Percentiles rank a stretch among this genome's conserved stretches.
These are phyloP conservation scores for Phalaenopsis equestris DNA, from an alignment of 106 monocot species.

Conservation along the genomic window DNA sequence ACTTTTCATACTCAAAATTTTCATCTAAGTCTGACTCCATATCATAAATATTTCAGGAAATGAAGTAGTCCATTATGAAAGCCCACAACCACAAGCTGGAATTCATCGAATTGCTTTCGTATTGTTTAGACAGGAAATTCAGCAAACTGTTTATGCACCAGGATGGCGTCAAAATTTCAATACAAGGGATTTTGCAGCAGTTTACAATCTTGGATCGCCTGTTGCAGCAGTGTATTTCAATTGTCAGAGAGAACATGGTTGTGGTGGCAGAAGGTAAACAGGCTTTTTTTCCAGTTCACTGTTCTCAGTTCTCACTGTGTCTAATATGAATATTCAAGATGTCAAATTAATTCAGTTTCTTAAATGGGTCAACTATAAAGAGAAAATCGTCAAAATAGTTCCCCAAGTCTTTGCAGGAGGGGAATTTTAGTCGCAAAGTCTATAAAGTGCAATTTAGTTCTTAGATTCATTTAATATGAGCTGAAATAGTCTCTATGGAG, in stretches of 20 bases:
- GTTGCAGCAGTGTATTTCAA: slow-evolving; percentile 31
- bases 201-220: slow-evolving; percentile 31
- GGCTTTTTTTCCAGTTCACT: background rate
- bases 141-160: slow-evolving; percentile 25
- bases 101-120: slow-evolving; percentile 39
- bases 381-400: too few species aligned
- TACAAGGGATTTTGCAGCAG: slow-evolving; percentile 33
- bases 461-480: too few species aligned
- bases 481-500: too few species aligned
- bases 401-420: too few species aligned
- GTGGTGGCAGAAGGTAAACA: slow-evolving; percentile 38
- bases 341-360: background rate
- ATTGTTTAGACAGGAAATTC: slow-evolving; percentile 23
- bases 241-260: slow-evolving; percentile 33
- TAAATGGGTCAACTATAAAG: too few species aligned
- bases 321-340: background rate
- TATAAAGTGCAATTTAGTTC: too few species aligned
- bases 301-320: background rate
- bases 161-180: slow-evolving; percentile 24
- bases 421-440: too few species aligned
- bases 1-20: background rate
- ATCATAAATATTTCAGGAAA: slow-evolving; percentile 23
- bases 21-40: background rate
- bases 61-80: slow-evolving; percentile 27
- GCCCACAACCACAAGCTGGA: slow-evolving; percentile 20